Evolutionary conservation across 1,284 basidiomycete genomes (phyloP).

Genomic region (Lentinula novae-zelandiae): DNA sequence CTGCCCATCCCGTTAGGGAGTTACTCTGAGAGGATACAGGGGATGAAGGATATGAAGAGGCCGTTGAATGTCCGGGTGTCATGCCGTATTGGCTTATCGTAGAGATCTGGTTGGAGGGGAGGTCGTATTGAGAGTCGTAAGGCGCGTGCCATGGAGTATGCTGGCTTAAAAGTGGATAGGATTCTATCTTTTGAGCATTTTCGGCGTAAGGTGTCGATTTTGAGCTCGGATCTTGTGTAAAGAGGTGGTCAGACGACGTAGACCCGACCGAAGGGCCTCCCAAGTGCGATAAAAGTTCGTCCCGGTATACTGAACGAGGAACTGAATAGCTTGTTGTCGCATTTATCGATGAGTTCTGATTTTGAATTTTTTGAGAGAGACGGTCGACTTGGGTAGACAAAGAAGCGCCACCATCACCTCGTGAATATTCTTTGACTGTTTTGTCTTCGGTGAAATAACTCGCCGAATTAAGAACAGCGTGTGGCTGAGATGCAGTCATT

Average conservation of each 20-base stretch:
- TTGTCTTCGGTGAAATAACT: not conserved
- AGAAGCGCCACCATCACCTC: not conserved
- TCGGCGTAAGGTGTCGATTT: not conserved
- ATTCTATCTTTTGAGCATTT: not conserved
- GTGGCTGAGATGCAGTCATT: not conserved
- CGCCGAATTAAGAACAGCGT: not conserved
- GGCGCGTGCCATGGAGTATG: not conserved
- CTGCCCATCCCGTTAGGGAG: conserved; percentile 39
- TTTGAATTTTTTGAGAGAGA: not conserved
- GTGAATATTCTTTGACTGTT: not conserved
- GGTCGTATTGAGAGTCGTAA: not conserved
- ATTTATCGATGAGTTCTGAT: not conserved
- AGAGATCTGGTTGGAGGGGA: not conserved
- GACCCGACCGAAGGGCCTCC: not conserved
- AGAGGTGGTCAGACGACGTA: not conserved
- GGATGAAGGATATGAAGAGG: conserved; percentile 21
- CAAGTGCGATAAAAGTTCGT: conserved; percentile 13
- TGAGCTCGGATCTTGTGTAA: not conserved
- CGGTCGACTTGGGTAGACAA: not conserved
- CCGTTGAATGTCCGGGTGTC: conserved; percentile 3
- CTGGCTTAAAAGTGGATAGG: not conserved
- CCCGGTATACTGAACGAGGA: conserved; percentile 8
- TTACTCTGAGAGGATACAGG: conserved; percentile 23
- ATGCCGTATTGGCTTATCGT: not conserved
- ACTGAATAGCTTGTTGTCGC: not conserved